phyloP scores from a whole-genome alignment of 2,329 filamentous ascomycete species.

The Alternaria sp. region DNA sequence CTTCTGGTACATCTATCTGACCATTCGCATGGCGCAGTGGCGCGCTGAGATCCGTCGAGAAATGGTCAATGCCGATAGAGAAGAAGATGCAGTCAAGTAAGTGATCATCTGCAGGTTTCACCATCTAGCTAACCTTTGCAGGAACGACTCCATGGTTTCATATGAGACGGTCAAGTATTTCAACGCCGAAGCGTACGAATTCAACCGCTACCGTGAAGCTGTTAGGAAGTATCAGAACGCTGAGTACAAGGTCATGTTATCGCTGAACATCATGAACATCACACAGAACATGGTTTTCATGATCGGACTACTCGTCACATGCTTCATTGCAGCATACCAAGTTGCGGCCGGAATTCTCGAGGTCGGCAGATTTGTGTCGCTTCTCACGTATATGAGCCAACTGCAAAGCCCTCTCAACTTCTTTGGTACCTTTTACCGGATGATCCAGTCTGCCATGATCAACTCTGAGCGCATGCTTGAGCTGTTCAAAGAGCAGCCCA shows the following conservation, averaged over 20 bases:
- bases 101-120: constrained; percentile 30
- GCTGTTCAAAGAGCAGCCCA: constrained; percentile 94
- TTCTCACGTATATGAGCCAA: constrained; percentile 78
- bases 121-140: constrained; percentile 42
- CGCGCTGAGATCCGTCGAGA: constrained; percentile 87
- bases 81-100: constrained; percentile 93
- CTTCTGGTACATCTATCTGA: constrained; percentile 96
- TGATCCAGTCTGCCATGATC: constrained; percentile 96
- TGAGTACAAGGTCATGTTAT: constrained; percentile 65
- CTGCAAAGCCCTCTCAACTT: constrained; percentile 75
- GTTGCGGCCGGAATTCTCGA: constrained; percentile 68
- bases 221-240: constrained; percentile 66
- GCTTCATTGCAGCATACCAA: constrained; percentile 74
- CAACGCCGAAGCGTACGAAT: constrained; percentile 67
- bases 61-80: constrained; percentile 93
- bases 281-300: constrained; percentile 71
- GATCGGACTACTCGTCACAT: constrained; percentile 70
- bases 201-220: constrained; percentile 64
- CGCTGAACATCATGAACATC: constrained; percentile 67
- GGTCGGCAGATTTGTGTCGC: constrained; percentile 73
- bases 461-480: constrained; percentile 95
- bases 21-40: constrained; percentile 93
- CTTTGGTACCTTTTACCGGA: constrained; percentile 92
- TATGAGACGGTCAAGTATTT: constrained; percentile 82
- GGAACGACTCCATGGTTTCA: constrained; percentile 97